Evolutionary conservation across 208 protist species (phyloP).

Genomic region (Wallacemonas rigidus): DNA sequence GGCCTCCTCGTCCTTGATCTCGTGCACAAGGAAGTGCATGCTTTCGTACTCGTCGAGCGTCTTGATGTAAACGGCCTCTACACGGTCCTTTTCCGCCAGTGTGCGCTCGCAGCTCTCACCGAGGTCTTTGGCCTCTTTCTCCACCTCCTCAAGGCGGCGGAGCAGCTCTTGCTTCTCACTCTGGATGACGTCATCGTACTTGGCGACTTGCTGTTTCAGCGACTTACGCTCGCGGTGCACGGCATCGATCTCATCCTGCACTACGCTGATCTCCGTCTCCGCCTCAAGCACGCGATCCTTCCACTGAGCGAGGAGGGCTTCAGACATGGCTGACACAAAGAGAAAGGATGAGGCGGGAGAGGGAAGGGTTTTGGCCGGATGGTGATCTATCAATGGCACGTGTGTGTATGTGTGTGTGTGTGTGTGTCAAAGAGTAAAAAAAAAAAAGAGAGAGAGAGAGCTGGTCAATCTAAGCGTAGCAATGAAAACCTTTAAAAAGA

Average conservation of each 20-base stretch:
- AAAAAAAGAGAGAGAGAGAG: too few relatives aligned
- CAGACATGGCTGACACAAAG: slow-evolving; percentile 13
- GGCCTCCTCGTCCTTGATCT: slow-evolving; percentile 79
- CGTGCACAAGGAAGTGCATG: slow-evolving; percentile 74
- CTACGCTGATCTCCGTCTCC: slow-evolving; percentile 57
- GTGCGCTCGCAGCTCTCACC: slow-evolving; percentile 54
- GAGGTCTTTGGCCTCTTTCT: slow-evolving; percentile 62
- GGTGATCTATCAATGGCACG: not conserved
- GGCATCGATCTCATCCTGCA: slow-evolving; percentile 72
- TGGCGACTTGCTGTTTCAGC: slow-evolving; percentile 49
- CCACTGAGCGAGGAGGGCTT: slow-evolving; percentile 58
- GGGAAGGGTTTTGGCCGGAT: not conserved
- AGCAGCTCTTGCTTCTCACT: slow-evolving; percentile 72
- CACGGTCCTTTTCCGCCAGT: slow-evolving; percentile 50
- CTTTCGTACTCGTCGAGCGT: slow-evolving; percentile 85
- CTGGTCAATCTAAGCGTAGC: not conserved
- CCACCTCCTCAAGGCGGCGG: slow-evolving; percentile 59
- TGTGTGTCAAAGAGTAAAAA: too few relatives aligned
- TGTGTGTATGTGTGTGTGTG: too few relatives aligned
- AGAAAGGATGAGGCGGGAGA: not conserved
- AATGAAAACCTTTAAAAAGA: not conserved
- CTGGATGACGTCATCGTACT: slow-evolving; percentile 51
- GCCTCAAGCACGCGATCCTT: slow-evolving; percentile 71
- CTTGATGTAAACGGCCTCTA: slow-evolving; percentile 71
- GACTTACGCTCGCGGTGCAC: slow-evolving; percentile 42